phyloP scores from a whole-genome alignment of 257 asterid species.

The Knoxia roxburghii region DNA sequence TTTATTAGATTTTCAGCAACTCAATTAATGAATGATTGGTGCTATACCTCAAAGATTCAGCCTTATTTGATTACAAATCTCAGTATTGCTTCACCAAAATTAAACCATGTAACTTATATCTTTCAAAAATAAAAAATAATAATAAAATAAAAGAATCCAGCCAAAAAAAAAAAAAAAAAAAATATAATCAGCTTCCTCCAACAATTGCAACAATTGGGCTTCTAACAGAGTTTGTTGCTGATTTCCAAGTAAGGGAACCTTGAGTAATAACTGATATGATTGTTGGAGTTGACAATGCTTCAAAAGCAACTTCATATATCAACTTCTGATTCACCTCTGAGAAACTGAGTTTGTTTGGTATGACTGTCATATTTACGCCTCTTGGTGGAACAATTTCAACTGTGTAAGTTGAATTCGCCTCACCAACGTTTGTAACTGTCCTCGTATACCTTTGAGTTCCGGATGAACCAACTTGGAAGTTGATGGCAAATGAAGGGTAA shows the following conservation, averaged over 20 bases:
- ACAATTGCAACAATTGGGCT: background rate
- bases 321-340: conserved; percentile 6
- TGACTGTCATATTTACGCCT: background rate
- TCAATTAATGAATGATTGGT: too few relatives aligned
- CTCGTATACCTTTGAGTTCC: conserved; percentile 6
- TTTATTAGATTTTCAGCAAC: too few relatives aligned
- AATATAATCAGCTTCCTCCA: background rate
- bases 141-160: too few relatives aligned
- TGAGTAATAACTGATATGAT: too few relatives aligned
- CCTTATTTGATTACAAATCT: too few relatives aligned
- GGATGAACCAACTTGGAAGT: background rate
- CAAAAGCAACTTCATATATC: background rate
- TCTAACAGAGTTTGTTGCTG: background rate
- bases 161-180: too few relatives aligned
- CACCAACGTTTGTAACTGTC: conserved; percentile 8
- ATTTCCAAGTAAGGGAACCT: background rate
- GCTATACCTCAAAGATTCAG: too few relatives aligned
- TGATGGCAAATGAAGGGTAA: conserved; percentile 7
- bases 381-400: background rate
- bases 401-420: conserved; percentile 4
- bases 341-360: conserved; percentile 1
- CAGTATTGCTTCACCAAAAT: too few relatives aligned
- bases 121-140: too few relatives aligned
- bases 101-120: too few relatives aligned
- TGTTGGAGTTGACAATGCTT: too few relatives aligned